Evolutionary conservation across 2,329 filamentous ascomycete species (phyloP).

Genomic region (Calonectria pauciramosa): DNA sequence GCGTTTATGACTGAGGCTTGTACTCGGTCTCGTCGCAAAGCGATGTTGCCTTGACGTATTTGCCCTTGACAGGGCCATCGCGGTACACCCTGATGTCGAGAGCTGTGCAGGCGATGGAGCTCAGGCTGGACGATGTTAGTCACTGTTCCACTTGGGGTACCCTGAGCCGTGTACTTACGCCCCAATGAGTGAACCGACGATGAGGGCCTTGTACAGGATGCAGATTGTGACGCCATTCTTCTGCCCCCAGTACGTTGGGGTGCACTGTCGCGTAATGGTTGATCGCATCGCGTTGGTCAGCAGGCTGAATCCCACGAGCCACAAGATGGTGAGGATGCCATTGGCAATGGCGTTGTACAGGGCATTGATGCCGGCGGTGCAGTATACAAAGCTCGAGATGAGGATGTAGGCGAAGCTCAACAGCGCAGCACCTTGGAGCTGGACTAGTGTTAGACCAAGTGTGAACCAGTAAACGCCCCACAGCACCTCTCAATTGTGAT

Average conservation of each 20-base stretch:
- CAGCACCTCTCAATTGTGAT: too few relatives aligned
- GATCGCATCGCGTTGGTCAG: not conserved
- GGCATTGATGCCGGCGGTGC: not conserved
- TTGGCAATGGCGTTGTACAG: not conserved
- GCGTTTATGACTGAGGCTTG: not conserved
- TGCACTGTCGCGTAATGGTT: not conserved
- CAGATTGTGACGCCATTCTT: not conserved
- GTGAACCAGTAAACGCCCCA: not conserved
- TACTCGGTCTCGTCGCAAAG: not conserved
- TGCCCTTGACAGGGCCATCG: not conserved
- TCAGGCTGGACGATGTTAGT: not conserved
- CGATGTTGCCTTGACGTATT: slow-evolving; percentile 1
- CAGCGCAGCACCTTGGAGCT: not conserved
- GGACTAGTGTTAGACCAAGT: not conserved
- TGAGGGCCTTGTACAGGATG: not conserved
- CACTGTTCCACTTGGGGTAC: accelerated
- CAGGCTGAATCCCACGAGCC: not conserved
- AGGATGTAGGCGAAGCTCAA: not conserved
- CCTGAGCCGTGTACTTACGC: not conserved
- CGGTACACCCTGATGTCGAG: not conserved
- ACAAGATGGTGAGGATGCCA: not conserved
- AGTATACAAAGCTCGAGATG: not conserved
- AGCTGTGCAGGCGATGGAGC: not conserved
- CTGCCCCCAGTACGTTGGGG: not conserved
- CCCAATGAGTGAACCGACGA: not conserved